phyloP scores from a whole-genome alignment of 2,329 filamentous ascomycete species.

The Colletotrichum neosansevieriae region DNA sequence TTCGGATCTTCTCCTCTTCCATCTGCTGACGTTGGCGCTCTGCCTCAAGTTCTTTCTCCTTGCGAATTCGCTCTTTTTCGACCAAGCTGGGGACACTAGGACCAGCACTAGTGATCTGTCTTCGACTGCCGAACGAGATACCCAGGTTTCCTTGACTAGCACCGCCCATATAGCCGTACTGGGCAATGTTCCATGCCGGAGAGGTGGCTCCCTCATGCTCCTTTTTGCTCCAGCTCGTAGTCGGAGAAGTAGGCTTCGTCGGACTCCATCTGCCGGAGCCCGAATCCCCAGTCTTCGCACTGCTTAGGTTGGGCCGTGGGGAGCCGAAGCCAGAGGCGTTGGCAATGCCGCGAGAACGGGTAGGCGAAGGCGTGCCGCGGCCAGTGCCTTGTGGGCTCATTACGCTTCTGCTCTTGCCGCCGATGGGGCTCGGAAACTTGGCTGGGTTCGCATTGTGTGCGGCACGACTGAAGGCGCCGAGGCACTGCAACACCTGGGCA shows the following conservation, averaged over 20 bases:
- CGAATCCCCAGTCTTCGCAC: slow-evolving; percentile 66
- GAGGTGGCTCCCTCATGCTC: slow-evolving; percentile 83
- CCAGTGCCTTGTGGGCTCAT: slow-evolving; percentile 78
- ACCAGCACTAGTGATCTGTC: slow-evolving; percentile 89
- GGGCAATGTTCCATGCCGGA: slow-evolving; percentile 97
- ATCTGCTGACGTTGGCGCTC: slow-evolving; percentile 68
- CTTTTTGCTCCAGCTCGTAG: slow-evolving; percentile 92
- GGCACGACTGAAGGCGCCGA: slow-evolving; percentile 90
- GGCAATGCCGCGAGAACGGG: slow-evolving; percentile 62
- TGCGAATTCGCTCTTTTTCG: slow-evolving; percentile 81
- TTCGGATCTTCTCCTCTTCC: slow-evolving; percentile 58
- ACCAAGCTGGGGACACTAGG: slow-evolving; percentile 84
- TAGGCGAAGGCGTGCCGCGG: slow-evolving; percentile 57
- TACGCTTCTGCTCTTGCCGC: slow-evolving; percentile 70
- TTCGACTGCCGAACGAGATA: slow-evolving; percentile 88
- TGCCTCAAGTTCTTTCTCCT: slow-evolving; percentile 68
- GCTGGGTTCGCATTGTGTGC: slow-evolving; percentile 81
- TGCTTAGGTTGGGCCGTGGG: slow-evolving; percentile 54
- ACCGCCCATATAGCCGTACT: slow-evolving; percentile 98
- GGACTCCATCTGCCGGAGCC: slow-evolving; percentile 71
- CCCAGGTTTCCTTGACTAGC: slow-evolving; percentile 96
- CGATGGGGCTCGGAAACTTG: slow-evolving; percentile 81
- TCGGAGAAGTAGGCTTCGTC: slow-evolving; percentile 69
- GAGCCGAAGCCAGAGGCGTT: slow-evolving; percentile 62
- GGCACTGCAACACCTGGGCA: slow-evolving; percentile 92